Evolutionary conservation across 805 yeast genomes (phyloP).

Genomic region (Saccharomycopsis fibuligera): DNA sequence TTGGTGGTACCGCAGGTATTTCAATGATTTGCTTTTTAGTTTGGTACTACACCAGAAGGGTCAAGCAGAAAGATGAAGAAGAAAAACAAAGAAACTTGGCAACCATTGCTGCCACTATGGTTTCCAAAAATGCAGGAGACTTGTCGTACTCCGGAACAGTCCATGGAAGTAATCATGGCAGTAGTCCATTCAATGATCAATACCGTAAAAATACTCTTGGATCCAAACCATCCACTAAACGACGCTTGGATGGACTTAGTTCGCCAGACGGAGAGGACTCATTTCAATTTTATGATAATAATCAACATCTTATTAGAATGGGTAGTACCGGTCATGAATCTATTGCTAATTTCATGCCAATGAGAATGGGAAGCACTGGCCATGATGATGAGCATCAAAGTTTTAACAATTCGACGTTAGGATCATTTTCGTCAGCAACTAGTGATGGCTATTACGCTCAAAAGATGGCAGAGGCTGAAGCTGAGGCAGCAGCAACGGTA

Average conservation of each 20-base stretch:
- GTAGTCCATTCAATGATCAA: conserved; percentile 12
- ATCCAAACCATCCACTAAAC: conserved; percentile 9
- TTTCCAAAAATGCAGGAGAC: conserved; percentile 5
- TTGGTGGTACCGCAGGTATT: conserved; percentile 21
- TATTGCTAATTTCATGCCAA: neutral
- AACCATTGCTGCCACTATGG: conserved; percentile 22
- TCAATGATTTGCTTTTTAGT: conserved; percentile 18
- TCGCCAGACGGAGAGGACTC: conserved; percentile 5
- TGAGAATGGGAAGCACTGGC: conserved; percentile 20
- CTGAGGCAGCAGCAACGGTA: no score
- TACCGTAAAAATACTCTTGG: conserved; percentile 4
- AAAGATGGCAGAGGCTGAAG: conserved; percentile 6
- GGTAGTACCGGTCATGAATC: conserved; percentile 19
- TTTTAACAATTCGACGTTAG: conserved; percentile 12
- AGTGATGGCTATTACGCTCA: conserved; percentile 16
- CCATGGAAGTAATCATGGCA: conserved; percentile 6
- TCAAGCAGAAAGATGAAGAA: conserved; percentile 21
- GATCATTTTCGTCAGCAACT: conserved; percentile 12
- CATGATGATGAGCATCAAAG: conserved; percentile 9
- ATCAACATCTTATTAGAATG: conserved; percentile 12
- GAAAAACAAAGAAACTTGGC: conserved; percentile 22
- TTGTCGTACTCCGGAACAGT: conserved; percentile 14
- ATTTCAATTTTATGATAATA: neutral
- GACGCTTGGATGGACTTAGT: neutral
- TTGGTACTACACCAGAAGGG: conserved; percentile 21